Percentiles rank a stretch among this genome's conserved stretches.
phyloP scores from a whole-genome alignment of 495 filamentous ascomycete genomes.

The Immersiella caudata region DNA sequence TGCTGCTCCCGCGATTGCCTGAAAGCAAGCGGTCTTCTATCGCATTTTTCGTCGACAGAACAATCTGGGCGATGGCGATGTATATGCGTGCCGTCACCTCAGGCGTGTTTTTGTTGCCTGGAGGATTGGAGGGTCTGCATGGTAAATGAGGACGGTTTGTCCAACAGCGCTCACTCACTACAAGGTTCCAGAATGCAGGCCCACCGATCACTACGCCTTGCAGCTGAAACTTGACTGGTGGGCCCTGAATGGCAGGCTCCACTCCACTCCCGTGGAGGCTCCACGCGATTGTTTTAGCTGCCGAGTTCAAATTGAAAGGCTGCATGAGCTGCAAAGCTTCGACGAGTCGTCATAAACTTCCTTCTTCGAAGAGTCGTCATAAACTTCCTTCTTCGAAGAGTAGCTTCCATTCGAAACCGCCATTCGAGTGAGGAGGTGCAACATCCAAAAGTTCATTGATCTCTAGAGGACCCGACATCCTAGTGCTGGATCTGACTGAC shows the following conservation, averaged over 20 bases:
- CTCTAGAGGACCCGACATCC: too few species aligned
- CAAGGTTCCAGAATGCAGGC: neutral
- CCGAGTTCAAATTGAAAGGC: too few species aligned
- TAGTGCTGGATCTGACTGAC: too few species aligned
- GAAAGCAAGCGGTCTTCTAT: neutral
- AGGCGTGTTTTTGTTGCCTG: neutral
- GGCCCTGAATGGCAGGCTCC: neutral
- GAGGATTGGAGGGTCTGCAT: neutral
- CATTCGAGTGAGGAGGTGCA: too few species aligned
- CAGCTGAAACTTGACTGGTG: neutral
- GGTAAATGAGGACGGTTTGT: neutral
- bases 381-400: too few species aligned
- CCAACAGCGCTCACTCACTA: neutral
- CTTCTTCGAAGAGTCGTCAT: too few species aligned
- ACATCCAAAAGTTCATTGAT: too few species aligned
- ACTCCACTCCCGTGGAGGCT: neutral
- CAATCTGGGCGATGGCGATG: neutral
- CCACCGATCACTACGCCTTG: neutral
- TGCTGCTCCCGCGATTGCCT: slow-evolving; percentile 3
- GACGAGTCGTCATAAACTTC: too few species aligned
- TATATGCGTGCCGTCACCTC: neutral
- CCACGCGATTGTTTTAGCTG: neutral
- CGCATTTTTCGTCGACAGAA: neutral
- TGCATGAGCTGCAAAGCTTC: too few species aligned
- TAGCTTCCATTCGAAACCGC: too few species aligned